These are phyloP conservation scores for Populus pruinosa DNA, from an alignment of 345 rosid species.

Conservation along the genomic window DNA sequence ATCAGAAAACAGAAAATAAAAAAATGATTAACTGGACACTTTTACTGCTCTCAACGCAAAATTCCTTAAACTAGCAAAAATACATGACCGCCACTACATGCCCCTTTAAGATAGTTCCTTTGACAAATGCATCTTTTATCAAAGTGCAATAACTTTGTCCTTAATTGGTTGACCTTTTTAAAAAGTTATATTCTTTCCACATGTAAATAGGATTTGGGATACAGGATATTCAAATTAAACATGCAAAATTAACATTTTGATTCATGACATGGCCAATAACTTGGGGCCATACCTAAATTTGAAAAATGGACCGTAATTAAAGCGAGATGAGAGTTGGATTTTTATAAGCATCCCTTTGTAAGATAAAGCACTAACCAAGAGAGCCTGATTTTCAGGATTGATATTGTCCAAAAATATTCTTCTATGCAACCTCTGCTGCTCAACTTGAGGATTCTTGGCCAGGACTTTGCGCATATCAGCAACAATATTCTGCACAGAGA, in stretches of 20 bases:
- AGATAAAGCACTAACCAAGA: conserved; percentile 46
- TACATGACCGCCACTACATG: too few species aligned
- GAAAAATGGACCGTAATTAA: background rate
- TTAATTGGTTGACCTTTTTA: too few species aligned
- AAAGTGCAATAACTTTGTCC: too few species aligned
- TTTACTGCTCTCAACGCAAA: too few species aligned
- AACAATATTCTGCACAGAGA: conserved; percentile 56
- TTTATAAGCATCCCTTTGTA: background rate
- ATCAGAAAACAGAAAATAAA: too few species aligned
- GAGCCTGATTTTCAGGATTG: conserved; percentile 73
- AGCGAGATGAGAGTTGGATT: background rate
- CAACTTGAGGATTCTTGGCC: conserved; percentile 88
- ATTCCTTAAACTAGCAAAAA: too few species aligned
- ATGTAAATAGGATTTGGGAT: background rate
- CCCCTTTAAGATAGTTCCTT: too few species aligned
- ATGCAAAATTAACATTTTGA: background rate
- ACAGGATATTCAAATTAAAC: background rate
- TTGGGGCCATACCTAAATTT: background rate
- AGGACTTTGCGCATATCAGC: conserved; percentile 87
- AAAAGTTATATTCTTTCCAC: too few species aligned
- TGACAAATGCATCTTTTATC: too few species aligned
- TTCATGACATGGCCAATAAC: background rate
- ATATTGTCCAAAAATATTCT: conserved; percentile 76
- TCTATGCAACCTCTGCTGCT: conserved; percentile 77
- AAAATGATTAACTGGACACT: too few species aligned